Evolutionary conservation across 352 stramenopile species (phyloP).

Genomic region (Peronosclerospora sorghi): DNA sequence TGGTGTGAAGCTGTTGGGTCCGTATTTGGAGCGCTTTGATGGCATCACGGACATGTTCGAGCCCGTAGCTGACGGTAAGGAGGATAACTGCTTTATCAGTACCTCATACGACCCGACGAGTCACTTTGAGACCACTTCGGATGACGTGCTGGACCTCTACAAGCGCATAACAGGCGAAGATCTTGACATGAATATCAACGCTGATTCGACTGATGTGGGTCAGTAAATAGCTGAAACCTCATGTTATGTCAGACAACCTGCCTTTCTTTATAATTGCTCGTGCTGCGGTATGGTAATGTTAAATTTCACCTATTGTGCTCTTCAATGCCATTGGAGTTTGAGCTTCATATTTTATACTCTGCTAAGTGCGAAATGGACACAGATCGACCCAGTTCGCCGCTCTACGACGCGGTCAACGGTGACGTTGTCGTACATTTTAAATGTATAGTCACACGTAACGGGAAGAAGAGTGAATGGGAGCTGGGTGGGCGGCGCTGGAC

Average conservation of each 20-base stretch:
- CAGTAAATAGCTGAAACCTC: constrained; percentile 42
- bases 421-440: constrained; percentile 56
- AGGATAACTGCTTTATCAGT: constrained; percentile 97
- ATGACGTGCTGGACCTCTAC: constrained; percentile 96
- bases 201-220: constrained; percentile 90
- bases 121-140: constrained; percentile 96
- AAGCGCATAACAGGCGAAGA: constrained; percentile 96
- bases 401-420: constrained; percentile 46
- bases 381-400: constrained; percentile 4
- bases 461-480: constrained; percentile 20
- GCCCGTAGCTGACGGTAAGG: constrained; percentile 82
- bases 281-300: too few species aligned
- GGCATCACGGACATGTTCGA: constrained; percentile 92
- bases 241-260: not conserved
- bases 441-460: constrained; percentile 30
- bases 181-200: constrained; percentile 97
- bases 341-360: not conserved
- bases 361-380: constrained; percentile 9
- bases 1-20: constrained; percentile 92
- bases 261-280: too few species aligned
- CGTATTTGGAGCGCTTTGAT: constrained; percentile 96
- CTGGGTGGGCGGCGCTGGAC: constrained; percentile 2
- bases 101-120: constrained; percentile 87
- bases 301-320: constrained; percentile 4
- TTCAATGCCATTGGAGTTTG: constrained; percentile 1